phyloP scores from a whole-genome alignment of 768 basidiomycete genomes.

The Rhodotorula diobovata region DNA sequence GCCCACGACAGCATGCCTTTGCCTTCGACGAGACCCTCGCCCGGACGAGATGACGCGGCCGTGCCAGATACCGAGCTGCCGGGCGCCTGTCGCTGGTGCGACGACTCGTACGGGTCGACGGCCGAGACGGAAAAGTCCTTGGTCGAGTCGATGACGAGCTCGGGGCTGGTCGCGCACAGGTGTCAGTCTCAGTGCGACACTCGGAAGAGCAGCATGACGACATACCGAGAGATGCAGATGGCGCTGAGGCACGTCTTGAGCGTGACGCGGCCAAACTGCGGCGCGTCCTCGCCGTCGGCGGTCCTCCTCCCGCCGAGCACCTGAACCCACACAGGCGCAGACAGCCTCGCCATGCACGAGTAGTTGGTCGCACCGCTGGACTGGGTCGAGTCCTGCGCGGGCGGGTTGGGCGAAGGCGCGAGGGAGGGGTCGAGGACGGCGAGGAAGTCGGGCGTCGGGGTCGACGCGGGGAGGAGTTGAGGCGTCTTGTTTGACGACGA shows the following conservation, averaged over 20 bases:
- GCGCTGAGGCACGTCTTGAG: slow-evolving; percentile 38
- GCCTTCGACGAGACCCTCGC: slow-evolving; percentile 32
- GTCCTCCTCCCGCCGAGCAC: slow-evolving; percentile 9
- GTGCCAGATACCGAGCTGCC: background rate
- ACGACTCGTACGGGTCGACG: slow-evolving; percentile 37
- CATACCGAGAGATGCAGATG: slow-evolving; percentile 40
- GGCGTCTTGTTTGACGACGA: background rate
- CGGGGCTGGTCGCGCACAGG: slow-evolving; percentile 8
- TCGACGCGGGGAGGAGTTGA: background rate
- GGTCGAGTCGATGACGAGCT: slow-evolving; percentile 34
- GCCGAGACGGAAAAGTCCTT: slow-evolving; percentile 39
- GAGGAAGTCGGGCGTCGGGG: slow-evolving; percentile 19
- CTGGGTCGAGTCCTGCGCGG: background rate
- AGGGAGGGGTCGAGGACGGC: slow-evolving; percentile 36
- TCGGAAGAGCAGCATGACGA: no score
- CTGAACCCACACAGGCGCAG: slow-evolving; percentile 33
- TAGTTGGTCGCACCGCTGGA: slow-evolving; percentile 10
- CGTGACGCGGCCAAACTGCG: slow-evolving; percentile 35
- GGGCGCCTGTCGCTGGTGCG: slow-evolving; percentile 7
- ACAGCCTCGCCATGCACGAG: slow-evolving; percentile 31
- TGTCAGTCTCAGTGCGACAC: background rate
- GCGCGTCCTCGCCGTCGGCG: background rate
- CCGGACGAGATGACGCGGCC: background rate
- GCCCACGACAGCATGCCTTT: slow-evolving; percentile 41
- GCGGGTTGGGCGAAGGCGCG: slow-evolving; percentile 1